Percentiles rank a stretch among this genome's conserved stretches.
These are phyloP conservation scores for Coccomyxa sp. DNA, from an alignment of 139 green algal genomes.

Conservation along the genomic window DNA sequence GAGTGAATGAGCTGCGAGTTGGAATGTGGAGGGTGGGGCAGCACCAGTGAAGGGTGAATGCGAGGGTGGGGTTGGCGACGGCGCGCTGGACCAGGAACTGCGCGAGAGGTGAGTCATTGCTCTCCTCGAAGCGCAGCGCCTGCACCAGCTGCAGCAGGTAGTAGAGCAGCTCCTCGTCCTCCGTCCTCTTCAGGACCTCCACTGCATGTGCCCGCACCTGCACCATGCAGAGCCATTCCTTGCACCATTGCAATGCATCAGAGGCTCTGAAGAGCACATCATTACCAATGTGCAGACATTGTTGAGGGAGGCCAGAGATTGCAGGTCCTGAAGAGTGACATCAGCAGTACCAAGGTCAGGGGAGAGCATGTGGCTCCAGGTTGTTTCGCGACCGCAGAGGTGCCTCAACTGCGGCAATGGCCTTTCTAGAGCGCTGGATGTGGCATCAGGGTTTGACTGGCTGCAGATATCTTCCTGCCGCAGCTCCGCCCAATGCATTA, in stretches of 20 bases:
- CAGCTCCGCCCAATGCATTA: no score
- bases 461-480: neutral
- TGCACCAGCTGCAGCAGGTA: slow-evolving; percentile 95
- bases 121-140: slow-evolving; percentile 87
- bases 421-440: neutral
- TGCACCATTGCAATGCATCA: no score
- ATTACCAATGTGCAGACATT: no score
- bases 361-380: neutral
- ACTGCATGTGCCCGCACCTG: slow-evolving; percentile 71
- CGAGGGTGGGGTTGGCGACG: slow-evolving; percentile 52
- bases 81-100: slow-evolving; percentile 74
- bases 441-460: neutral
- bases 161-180: slow-evolving; percentile 84
- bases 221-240: slow-evolving; percentile 9
- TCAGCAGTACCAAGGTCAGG: no score
- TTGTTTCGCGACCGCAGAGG: slow-evolving; percentile 1
- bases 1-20: neutral
- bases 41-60: slow-evolving; percentile 80
- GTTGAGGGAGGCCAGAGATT: no score
- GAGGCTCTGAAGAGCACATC: no score
- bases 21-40: neutral
- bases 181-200: slow-evolving; percentile 53
- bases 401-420: neutral
- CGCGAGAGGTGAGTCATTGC: slow-evolving; percentile 56
- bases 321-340: no score